Evolutionary conservation across 1,284 basidiomycete species (phyloP).

Genomic region (Pseudozyma thailandica): DNA sequence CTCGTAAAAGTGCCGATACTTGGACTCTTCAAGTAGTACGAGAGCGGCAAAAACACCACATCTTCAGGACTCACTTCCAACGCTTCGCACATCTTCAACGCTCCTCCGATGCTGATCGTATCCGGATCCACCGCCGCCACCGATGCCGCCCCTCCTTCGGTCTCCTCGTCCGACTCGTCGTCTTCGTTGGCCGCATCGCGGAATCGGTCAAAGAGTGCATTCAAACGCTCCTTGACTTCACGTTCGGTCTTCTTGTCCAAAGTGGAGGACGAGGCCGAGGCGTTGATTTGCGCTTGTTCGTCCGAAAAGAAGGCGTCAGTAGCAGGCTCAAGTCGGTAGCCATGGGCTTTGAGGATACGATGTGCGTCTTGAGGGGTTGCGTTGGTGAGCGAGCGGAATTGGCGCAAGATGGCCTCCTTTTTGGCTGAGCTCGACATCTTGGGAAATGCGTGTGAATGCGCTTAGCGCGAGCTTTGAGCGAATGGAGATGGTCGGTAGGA

Average conservation of each 20-base stretch:
- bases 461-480: too few species aligned
- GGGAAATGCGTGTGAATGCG: too few species aligned
- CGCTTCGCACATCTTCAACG: constrained; percentile 59
- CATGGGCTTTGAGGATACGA: constrained; percentile 78
- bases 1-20: constrained; percentile 60
- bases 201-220: constrained; percentile 77
- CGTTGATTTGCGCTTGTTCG: constrained; percentile 53
- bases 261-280: constrained; percentile 16
- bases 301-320: constrained; percentile 78
- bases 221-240: constrained; percentile 70
- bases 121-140: constrained; percentile 52
- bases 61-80: constrained; percentile 60
- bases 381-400: constrained; percentile 50
- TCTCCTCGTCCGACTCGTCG: constrained; percentile 23
- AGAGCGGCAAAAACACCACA: constrained; percentile 61
- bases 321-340: constrained; percentile 77
- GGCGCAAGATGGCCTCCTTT: constrained; percentile 50
- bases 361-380: constrained; percentile 73
- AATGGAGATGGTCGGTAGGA: background rate
- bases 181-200: constrained; percentile 20
- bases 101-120: constrained; percentile 60
- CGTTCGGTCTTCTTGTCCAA: constrained; percentile 51
- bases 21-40: constrained; percentile 61
- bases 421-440: constrained; percentile 49
- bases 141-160: constrained; percentile 9